Conservation (phyloP, 495 filamentous ascomycete genomes). For the Podospora australis region DNA sequence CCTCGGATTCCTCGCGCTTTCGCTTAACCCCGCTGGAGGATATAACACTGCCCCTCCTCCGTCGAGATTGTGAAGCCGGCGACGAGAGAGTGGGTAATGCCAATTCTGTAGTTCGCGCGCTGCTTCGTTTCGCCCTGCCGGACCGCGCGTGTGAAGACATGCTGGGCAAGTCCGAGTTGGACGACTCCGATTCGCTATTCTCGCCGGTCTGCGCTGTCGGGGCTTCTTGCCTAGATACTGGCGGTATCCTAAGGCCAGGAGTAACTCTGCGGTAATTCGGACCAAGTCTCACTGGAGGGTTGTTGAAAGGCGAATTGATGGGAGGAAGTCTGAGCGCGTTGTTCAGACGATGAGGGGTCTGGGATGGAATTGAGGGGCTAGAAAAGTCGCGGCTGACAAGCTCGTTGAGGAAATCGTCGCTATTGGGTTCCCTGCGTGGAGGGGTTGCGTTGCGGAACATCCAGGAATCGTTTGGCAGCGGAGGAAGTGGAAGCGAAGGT, state of each 20-base stretch:
- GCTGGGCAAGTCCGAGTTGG: too few relatives aligned
- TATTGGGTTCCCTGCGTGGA: slow-evolving; percentile 10
- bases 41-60: too few relatives aligned
- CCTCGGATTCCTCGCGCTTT: slow-evolving; percentile 6
- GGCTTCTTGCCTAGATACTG: too few relatives aligned
- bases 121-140: too few relatives aligned
- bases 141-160: too few relatives aligned
- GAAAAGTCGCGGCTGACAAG: slow-evolving; percentile 29
- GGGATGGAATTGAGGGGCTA: slow-evolving; percentile 27
- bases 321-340: not conserved
- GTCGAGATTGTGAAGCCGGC: too few relatives aligned
- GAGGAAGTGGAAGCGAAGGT: not conserved
- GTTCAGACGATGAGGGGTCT: too few relatives aligned
- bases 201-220: too few relatives aligned
- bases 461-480: not conserved
- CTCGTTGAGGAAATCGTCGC: slow-evolving; percentile 27
- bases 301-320: not conserved
- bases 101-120: too few relatives aligned
- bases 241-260: not conserved
- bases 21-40: too few relatives aligned
- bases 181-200: too few relatives aligned
- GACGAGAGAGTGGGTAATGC: too few relatives aligned
- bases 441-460: not conserved
- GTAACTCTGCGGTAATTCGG: not conserved
- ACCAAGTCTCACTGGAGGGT: not conserved